These are phyloP conservation scores for Hygrocybe punicea DNA, from an alignment of 768 basidiomycete genomes.

Conservation along the genomic window DNA sequence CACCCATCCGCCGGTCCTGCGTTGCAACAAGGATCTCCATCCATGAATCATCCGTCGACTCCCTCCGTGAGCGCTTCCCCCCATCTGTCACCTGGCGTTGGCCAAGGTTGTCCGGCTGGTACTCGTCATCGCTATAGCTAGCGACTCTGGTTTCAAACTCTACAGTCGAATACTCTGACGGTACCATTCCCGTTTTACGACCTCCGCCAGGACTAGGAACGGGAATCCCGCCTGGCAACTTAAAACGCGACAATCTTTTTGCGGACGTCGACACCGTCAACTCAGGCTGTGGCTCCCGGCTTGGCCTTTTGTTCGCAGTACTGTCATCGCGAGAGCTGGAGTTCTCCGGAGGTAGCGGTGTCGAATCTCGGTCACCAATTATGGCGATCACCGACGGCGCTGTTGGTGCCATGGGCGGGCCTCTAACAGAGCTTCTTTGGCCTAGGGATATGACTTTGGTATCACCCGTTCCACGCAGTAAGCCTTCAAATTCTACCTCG, in stretches of 20 bases:
- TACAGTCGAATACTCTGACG: constrained; percentile 76
- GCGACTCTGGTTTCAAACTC: constrained; percentile 82
- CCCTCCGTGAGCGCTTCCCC: constrained; percentile 46
- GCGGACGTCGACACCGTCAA: constrained; percentile 30
- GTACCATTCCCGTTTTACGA: constrained; percentile 50
- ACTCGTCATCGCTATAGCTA: constrained; percentile 53
- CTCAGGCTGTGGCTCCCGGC: constrained; percentile 34
- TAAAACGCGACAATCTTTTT: constrained; percentile 54
- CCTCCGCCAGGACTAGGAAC: constrained; percentile 52
- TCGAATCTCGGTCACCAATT: constrained; percentile 14
- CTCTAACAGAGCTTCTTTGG: constrained; percentile 25
- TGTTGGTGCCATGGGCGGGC: too few species aligned
- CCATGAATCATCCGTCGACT: constrained; percentile 72
- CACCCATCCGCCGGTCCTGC: constrained; percentile 48
- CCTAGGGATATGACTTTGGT: constrained; percentile 46
- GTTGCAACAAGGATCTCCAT: constrained; percentile 79
- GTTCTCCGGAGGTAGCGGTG: neutral
- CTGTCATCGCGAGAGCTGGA: neutral
- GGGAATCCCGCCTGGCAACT: constrained; percentile 49
- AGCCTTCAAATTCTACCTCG: constrained; percentile 77
- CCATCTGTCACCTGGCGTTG: constrained; percentile 36
- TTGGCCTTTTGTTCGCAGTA: constrained; percentile 24
- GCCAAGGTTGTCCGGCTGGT: constrained; percentile 30
- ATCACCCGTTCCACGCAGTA: constrained; percentile 53
- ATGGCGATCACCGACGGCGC: constrained; percentile 4